Percentiles rank a stretch among this genome's conserved stretches.
These are phyloP conservation scores for Eragrostis nindensis DNA, from an alignment of 176 grass and related monocot species.

Conservation along the genomic window DNA sequence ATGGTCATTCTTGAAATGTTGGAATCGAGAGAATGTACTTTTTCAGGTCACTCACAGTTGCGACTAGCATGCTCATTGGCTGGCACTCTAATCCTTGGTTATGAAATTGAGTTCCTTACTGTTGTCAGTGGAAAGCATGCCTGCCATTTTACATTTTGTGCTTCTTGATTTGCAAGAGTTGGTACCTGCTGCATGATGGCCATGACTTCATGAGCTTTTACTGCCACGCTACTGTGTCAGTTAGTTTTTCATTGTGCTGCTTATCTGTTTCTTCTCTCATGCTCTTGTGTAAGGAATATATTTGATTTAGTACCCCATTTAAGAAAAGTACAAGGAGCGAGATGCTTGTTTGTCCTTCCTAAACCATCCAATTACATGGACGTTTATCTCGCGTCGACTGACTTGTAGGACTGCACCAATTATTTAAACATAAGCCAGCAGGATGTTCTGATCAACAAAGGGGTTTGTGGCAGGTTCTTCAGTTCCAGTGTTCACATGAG, in stretches of 20 bases:
- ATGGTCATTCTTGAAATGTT: constrained; percentile 14
- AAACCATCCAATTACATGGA: neutral
- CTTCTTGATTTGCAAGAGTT: neutral
- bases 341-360: constrained; percentile 34
- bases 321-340: neutral
- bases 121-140: neutral
- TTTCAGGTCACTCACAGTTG: constrained; percentile 22
- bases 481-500: constrained; percentile 24
- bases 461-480: neutral
- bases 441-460: neutral
- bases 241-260: neutral
- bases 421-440: constrained; percentile 22
- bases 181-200: neutral
- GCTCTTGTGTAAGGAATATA: constrained; percentile 13
- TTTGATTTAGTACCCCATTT: constrained; percentile 15
- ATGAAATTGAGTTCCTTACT: neutral
- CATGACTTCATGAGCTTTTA: neutral
- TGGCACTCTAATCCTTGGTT: neutral
- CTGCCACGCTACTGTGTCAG: constrained; percentile 16
- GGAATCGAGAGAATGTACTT: constrained; percentile 5
- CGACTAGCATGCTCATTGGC: neutral
- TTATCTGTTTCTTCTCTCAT: constrained; percentile 17
- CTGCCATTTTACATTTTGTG: neutral
- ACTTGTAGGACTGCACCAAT: neutral
- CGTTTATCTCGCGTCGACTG: neutral